A percentile compares a stretch with the other conserved stretches of the same genome.
These are phyloP conservation scores for Trichoderma polysporum DNA, from an alignment of 2,329 filamentous ascomycete species.

Conservation along the genomic window DNA sequence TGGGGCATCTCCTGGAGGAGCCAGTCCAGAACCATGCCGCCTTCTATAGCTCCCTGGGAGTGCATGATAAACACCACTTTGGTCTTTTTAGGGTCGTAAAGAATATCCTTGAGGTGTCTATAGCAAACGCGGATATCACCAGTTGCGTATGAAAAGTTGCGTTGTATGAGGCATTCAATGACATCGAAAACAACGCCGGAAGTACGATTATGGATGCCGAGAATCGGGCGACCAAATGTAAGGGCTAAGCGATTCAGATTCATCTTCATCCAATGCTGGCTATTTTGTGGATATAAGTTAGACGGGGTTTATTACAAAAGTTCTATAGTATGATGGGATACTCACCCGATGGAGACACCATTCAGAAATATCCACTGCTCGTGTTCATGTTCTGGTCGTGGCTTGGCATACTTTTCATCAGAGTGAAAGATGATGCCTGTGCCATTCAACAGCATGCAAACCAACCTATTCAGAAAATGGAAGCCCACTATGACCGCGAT, in stretches of 20 bases:
- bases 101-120: conserved; percentile 58
- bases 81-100: conserved; percentile 60
- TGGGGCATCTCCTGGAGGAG: conserved; percentile 69
- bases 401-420: conserved; percentile 51
- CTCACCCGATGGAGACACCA: conserved; percentile 64
- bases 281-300: conserved; percentile 28
- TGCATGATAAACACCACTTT: conserved; percentile 76
- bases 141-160: conserved; percentile 72
- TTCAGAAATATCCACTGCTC: conserved; percentile 83
- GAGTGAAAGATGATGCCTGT: conserved; percentile 49
- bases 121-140: conserved; percentile 64
- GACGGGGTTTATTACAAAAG: background rate
- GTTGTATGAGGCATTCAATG: conserved; percentile 73
- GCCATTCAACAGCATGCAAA: conserved; percentile 56
- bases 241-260: conserved; percentile 70
- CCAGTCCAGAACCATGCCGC: conserved; percentile 72
- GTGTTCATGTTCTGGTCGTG: conserved; percentile 50
- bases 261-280: conserved; percentile 64
- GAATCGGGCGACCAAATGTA: conserved; percentile 69
- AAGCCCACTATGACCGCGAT: conserved; percentile 43
- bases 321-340: conserved; percentile 16
- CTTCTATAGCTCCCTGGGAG: conserved; percentile 75
- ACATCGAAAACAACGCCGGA: conserved; percentile 74
- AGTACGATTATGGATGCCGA: conserved; percentile 75
- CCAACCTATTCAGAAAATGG: conserved; percentile 48